phyloP scores from a whole-genome alignment of 202 grass and related monocot species.

The Musa balbisiana region DNA sequence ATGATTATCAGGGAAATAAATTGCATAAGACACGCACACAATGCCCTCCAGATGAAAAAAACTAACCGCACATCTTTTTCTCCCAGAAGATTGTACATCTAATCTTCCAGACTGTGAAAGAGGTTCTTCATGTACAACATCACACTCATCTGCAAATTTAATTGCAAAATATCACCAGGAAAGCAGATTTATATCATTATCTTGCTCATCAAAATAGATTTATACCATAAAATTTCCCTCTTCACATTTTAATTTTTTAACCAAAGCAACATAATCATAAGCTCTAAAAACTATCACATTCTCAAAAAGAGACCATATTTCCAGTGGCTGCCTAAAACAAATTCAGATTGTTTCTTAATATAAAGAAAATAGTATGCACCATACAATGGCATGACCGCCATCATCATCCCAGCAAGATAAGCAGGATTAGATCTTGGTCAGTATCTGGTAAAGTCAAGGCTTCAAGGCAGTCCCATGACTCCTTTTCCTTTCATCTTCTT shows the following conservation, averaged over 20 bases:
- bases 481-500: too few species aligned
- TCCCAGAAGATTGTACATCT: slow-evolving; percentile 28
- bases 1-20: not conserved
- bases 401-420: too few species aligned
- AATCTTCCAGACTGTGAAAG: slow-evolving; percentile 32
- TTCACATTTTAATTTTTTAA: too few species aligned
- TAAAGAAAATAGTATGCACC: too few species aligned
- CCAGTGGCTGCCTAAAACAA: too few species aligned
- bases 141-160: slow-evolving; percentile 40
- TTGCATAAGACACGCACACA: not conserved
- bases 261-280: too few species aligned
- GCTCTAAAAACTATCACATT: not conserved
- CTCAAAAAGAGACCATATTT: not conserved
- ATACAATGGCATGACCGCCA: too few species aligned
- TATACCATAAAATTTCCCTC: not conserved
- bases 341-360: too few species aligned
- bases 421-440: too few species aligned
- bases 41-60: not conserved
- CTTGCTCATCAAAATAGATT: not conserved
- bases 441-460: too few species aligned
- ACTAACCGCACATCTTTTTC: slow-evolving; percentile 31
- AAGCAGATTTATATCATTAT: not conserved
- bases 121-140: slow-evolving; percentile 29
- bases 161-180: not conserved
- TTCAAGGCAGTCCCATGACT: too few species aligned